Conservation (phyloP, 2,329 filamentous ascomycete genomes). For the Diaporthe humulicola region DNA sequence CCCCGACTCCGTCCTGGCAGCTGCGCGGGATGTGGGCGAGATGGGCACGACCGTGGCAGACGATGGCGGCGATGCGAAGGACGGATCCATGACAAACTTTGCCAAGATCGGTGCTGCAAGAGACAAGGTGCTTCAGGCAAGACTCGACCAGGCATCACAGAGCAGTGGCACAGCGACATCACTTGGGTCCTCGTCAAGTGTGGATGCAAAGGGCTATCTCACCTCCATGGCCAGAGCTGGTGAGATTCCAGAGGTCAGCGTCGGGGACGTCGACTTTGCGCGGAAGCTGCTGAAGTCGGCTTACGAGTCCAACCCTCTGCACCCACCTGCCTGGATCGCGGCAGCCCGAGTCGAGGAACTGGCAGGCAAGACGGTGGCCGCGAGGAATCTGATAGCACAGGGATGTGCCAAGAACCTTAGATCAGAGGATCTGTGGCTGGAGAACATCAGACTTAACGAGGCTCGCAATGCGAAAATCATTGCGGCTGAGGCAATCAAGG, state of each 20-base stretch:
- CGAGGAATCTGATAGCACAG: conserved; percentile 87
- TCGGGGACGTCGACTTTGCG: conserved; percentile 95
- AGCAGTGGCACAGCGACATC: conserved; percentile 76
- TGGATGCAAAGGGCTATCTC: conserved; percentile 96
- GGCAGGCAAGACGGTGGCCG: conserved; percentile 91
- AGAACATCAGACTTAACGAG: conserved; percentile 94
- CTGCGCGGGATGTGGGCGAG: conserved; percentile 83
- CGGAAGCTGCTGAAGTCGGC: conserved; percentile 94
- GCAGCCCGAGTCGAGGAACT: conserved; percentile 92
- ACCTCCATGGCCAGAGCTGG: conserved; percentile 90
- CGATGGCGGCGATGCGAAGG: conserved; percentile 72
- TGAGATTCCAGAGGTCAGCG: conserved; percentile 83
- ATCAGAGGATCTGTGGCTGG: conserved; percentile 95
- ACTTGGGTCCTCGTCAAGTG: conserved; percentile 86
- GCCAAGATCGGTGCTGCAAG: conserved; percentile 96
- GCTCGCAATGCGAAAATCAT: conserved; percentile 95
- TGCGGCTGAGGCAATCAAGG: conserved; percentile 91
- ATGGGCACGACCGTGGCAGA: conserved; percentile 91
- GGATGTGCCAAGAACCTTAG: conserved; percentile 94
- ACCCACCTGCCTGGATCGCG: conserved; percentile 96
- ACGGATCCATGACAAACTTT: conserved; percentile 98
- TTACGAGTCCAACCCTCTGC: conserved; percentile 95
- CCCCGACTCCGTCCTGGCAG: conserved; percentile 93
- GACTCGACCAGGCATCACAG: conserved; percentile 88
- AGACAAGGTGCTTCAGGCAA: conserved; percentile 95